Base-by-base conservation (phyloP, 371 early-diverging fungal species). In the Mucor sp. region DNA sequence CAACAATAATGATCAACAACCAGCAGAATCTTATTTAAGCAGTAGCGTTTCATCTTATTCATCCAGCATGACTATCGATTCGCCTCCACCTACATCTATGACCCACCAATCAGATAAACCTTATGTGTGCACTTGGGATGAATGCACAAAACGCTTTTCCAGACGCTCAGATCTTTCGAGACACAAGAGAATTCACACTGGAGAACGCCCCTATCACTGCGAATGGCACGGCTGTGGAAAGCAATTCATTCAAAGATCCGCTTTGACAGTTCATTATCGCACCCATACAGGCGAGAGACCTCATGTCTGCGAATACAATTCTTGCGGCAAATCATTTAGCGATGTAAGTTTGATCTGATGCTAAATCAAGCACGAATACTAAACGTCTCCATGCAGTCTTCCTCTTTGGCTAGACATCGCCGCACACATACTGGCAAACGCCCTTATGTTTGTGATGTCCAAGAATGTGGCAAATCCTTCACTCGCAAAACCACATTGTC, bases 211-310 rank as follows among this genome's bases (percentile, higher is more conserved):
- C n/a, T 91, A 86, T 72, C 80, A 80, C 47, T 91, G 92, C 71
- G 73, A 76, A 53, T 87, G 87, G 78, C 72, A 79, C 17, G 82
- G 83, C 28, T 93, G 93, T 72, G 85, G 85, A 64, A 91, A 93
- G 70, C 87, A 87, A 48, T 93, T 93, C 62, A 89, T 93, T 73
- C 93, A 93, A 75, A 81, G 90, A 23, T 92, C 92, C 6, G 93
- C 93, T 17, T 79, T 93, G 68, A 91, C 90, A 2, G 92, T 92
- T 43, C 94, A 93, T 69, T 80, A 85, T 60, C 85, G 93, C 63
- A 92, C 92, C 3, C 93, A 93, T 71, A 87, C 93, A 8, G 93
- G 93, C 19, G 94, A 92, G 68, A 81, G 89, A 50, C 93, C 93
- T 21, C 93, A 93, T 71, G 74, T 84, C 32, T 93, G 93, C 65